Evolutionary conservation across 2,329 filamentous ascomycete genomes (phyloP), one percentile per base, ranked within the genome.

Genomic region (Calycina herbarum): DNA sequence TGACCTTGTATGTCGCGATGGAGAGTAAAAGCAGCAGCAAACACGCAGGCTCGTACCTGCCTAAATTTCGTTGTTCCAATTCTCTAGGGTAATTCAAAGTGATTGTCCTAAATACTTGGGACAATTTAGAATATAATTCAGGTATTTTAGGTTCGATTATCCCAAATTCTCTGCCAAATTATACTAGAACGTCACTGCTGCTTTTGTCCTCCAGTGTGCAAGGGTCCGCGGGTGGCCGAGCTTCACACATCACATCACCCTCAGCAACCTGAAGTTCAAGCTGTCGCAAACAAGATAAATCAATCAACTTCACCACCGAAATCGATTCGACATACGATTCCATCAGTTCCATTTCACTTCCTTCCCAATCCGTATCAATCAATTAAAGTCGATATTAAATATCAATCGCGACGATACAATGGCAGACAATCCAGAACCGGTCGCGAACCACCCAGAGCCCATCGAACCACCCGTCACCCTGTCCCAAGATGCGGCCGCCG

Each of bases 391-490:
- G 38, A 59, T 59, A 40, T 40, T 11, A n/a, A 24, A 42, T 42
- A 27, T 56, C 40, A 51, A 24, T 33, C 40, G 6, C 31, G 38
- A 45, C 45, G 38, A 38, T 17, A 48, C 38, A 29, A 48, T 45
- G 35, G 27, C 27, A 27, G 31, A 40, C n/a, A 31, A 56, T 57
- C 42, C 61, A 57, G 61, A 15, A n/a, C 40, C 45, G 40, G 45
- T 31, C 20, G 45, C 59, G 29, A 67, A 59, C 51, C 75, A 75
- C 73, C 71, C 71, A 0, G 72, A 75, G 64, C 70, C 68, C 66
- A 66, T 72, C n/a, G 72, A 75, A 65, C 70, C 68, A 64, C 67
- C 70, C 6, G 61, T 65, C 48, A 67, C 67, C 15, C 24, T 70
- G n/a, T 65, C 67, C 5, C 66, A 71, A 45, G 66, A 70, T 59